Evolutionary conservation across 169 alveolate genomes (phyloP), one percentile per base, ranked within the genome.

Genomic region (Plasmodium vivax): DNA sequence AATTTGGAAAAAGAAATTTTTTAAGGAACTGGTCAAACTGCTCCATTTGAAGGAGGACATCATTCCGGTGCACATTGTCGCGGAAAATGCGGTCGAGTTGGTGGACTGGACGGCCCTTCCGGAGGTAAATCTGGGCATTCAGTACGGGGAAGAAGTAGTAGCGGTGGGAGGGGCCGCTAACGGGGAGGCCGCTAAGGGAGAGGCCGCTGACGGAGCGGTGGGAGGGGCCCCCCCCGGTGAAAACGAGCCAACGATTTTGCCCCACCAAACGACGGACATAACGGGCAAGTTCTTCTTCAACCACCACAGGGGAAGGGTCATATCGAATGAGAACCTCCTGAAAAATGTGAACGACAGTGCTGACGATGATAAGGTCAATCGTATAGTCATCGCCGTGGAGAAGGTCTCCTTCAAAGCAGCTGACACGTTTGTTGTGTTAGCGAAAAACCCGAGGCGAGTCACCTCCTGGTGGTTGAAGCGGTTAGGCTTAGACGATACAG

Each of bases 391-490:
- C 36, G 12, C 84, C 0, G 71, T 74, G 47, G 41, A 83, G 27
- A 83, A 92, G 3, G 47, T 84, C 54, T 51, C 83, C 16, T 97
- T 87, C 80, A 94, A 75, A 75, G 74, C 96, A 9, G 98, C 98
- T 23, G 98, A 97, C 58, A 97, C 97, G 23, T 88, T 88, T 8
- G 91, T 93, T 56, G 51, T 97, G 19, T 83, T 96, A 7, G 90
- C 97, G 51, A 95, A 93, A 62, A 97, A 97, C 68, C 91, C 98
- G 43, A 83, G 73, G 12, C 84, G 93, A 6, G 85, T 94, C 9
- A 93, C 71, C 16, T 27, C 73, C 7, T 92, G 95, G 95, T 92
- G 95, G 95, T 54, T 92, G 14, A 92, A 83, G n/a, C 82, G 95
- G 56, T 79, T 92, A 92, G 38, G 77, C 14, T 43, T 92, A 77